These are phyloP conservation scores for Neurospora sp. DNA, from an alignment of 495 filamentous ascomycete genomes.

Conservation along the genomic window DNA sequence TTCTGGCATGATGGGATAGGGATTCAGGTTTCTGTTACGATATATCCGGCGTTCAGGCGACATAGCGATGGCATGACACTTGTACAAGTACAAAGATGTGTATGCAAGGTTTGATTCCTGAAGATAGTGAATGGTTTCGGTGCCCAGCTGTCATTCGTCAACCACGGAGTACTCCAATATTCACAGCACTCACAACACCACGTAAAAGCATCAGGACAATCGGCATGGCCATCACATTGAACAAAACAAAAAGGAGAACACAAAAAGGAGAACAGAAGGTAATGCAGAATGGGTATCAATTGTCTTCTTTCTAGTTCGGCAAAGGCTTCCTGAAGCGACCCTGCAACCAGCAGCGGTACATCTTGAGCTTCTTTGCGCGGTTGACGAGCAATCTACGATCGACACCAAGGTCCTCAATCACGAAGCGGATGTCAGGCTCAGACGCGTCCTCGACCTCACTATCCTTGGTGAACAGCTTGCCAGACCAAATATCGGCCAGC, in stretches of 20 bases:
- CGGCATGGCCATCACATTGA: too few relatives aligned
- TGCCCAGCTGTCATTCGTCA: too few relatives aligned
- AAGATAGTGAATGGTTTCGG: too few relatives aligned
- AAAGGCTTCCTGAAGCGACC: conserved; percentile 58
- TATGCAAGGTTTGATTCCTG: background rate
- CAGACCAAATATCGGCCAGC: conserved; percentile 68
- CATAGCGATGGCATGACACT: background rate
- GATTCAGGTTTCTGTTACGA: background rate
- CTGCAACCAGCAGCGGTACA: conserved; percentile 98
- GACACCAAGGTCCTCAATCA: conserved; percentile 65
- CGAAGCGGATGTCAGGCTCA: conserved; percentile 38
- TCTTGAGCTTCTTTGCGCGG: conserved; percentile 79
- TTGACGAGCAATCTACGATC: conserved; percentile 89
- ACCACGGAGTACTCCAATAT: too few relatives aligned
- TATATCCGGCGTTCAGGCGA: background rate
- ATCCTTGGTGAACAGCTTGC: conserved; percentile 12
- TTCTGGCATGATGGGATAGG: background rate
- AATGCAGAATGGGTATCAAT: conserved; percentile 1
- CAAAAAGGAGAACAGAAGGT: background rate
- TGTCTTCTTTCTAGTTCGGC: conserved; percentile 31
- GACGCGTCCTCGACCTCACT: conserved; percentile 8
- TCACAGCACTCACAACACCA: too few relatives aligned
- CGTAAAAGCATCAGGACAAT: too few relatives aligned
- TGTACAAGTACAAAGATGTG: background rate
- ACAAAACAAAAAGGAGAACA: too few relatives aligned